A percentile compares a stretch with the other conserved stretches of the same genome.
Evolutionary conservation across 2,329 filamentous ascomycete species (phyloP).

Genomic region (Fusarium oligoseptatum): DNA sequence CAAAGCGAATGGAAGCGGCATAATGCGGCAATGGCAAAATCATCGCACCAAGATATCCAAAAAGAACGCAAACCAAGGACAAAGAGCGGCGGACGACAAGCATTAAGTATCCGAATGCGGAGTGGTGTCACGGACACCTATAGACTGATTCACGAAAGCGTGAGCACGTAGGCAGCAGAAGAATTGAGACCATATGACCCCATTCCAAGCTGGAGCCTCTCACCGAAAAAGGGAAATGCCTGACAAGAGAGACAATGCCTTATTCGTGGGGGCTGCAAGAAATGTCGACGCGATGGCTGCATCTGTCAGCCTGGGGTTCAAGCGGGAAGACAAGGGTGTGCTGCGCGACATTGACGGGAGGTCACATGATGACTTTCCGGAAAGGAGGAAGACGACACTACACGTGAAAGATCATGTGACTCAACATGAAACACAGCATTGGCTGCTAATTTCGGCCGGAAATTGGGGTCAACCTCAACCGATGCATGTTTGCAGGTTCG

Average conservation of each 20-base stretch:
- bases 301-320: constrained; percentile 12
- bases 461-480: constrained; percentile 39
- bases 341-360: constrained; percentile 48
- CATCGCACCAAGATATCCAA: constrained; percentile 9
- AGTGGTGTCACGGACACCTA: background rate
- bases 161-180: constrained; percentile 26
- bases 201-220: constrained; percentile 11
- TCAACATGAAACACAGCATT: constrained; percentile 37
- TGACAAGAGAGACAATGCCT: constrained; percentile 11
- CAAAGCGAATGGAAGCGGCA: constrained; percentile 77
- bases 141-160: background rate
- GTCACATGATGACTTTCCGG: constrained; percentile 48
- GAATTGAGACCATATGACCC: constrained; percentile 4
- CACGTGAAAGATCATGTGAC: constrained; percentile 16
- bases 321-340: constrained; percentile 21
- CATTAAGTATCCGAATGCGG: background rate
- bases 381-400: background rate
- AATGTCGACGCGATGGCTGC: constrained; percentile 8
- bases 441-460: constrained; percentile 45
- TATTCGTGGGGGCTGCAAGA: constrained; percentile 12
- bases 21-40: constrained; percentile 47
- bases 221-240: background rate
- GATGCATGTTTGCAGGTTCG: constrained; percentile 32
- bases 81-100: background rate
- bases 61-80: background rate